Conservation (phyloP, 2,329 filamentous ascomycete species). For the Penicillium vulpinum region DNA sequence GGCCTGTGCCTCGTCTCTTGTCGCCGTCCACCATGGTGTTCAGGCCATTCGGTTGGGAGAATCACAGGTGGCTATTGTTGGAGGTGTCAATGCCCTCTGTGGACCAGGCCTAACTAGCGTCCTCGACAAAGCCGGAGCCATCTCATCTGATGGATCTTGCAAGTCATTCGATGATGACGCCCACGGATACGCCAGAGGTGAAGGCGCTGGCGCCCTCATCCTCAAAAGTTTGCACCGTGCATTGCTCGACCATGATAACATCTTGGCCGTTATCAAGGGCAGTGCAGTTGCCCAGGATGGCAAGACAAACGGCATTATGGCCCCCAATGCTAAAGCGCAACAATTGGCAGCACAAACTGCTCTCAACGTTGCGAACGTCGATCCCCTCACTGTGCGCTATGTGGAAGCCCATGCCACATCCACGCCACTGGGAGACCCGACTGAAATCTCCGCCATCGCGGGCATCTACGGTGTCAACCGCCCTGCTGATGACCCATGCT, state of each 20-base stretch:
- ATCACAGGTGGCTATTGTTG: conserved; percentile 19
- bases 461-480: conserved; percentile 21
- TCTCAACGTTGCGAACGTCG: conserved; percentile 15
- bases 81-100: conserved; percentile 36
- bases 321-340: conserved; percentile 34
- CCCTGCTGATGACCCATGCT: neutral
- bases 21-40: conserved; percentile 23
- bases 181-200: conserved; percentile 34
- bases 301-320: conserved; percentile 39
- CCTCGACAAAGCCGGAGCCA: conserved; percentile 29
- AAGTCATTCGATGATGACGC: conserved; percentile 35
- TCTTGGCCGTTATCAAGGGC: conserved; percentile 34
- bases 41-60: conserved; percentile 17
- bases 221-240: conserved; percentile 30
- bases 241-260: conserved; percentile 30
- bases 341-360: conserved; percentile 29
- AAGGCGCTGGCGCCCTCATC: conserved; percentile 33
- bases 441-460: conserved; percentile 16
- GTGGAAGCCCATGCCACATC: conserved; percentile 27
- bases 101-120: conserved; percentile 36
- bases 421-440: conserved; percentile 25
- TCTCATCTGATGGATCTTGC: conserved; percentile 33
- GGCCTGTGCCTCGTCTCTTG: conserved; percentile 26
- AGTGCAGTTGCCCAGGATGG: conserved; percentile 36
- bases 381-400: conserved; percentile 19